Base-by-base conservation (phyloP, 129 eudicot genomes). In the Arctium minus region DNA sequence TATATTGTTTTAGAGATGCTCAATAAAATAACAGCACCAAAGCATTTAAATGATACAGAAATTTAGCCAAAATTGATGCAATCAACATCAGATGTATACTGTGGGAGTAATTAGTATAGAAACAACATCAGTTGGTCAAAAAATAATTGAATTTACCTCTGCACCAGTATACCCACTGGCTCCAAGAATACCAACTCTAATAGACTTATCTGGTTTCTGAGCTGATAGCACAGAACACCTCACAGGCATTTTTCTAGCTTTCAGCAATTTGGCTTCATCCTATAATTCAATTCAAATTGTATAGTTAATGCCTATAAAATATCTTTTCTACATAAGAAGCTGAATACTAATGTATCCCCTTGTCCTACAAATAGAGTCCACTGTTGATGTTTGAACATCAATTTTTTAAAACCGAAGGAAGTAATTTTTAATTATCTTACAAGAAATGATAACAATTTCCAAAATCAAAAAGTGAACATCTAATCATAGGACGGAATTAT, bases 91-190 rank as follows among this genome's bases (percentile, higher is more conserved):
- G 18, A 75, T 75, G 13, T 75, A 46, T 22, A 75, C 5, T 2
- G 12, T 30, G 15, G 68, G 17, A 44, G 48, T 35, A 56, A 38
- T 13, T 70, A 35, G 8, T 35, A 33, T 35, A 18, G 72, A 46
- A 13, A 46, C 68, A 64, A 11, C 29, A 42, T 11, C 62, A 39
- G 30, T 30, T 72, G 27, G 27, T 22, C 27, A 22, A 22, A 22
- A 22, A 22, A 22, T 22, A 56, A 72, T 6, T 64, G 35, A 4
- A 70, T 36, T n/a, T 85, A 96, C 99, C 99, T 96, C 99, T 12
- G 92, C 92, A 62, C 99, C 98, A 39, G 98, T 96, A 82, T 96
- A 96, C 12, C 99, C 99, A 83, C 99, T 96, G 15, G 99, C 99
- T 79, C 99, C 99, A 85, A 96, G 98, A 80, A 96, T 97, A 80